Base-by-base conservation (phyloP, 2,329 filamentous ascomycete genomes). In the Calonectria ilicicola region DNA sequence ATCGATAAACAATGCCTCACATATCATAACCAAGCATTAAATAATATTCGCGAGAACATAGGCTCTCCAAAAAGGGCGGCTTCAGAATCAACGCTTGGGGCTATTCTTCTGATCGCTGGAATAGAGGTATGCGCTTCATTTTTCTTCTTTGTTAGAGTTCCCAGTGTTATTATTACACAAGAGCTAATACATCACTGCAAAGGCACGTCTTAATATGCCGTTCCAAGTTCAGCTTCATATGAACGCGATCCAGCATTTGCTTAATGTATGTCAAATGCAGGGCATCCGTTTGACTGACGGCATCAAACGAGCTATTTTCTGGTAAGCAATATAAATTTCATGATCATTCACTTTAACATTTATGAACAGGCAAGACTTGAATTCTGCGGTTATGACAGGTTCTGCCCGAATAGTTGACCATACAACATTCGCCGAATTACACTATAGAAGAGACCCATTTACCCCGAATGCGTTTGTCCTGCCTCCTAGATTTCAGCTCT, bases 231-330 rank as follows among this genome's bases (percentile, higher is more conserved):
- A 86, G 60, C 78, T 87, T 70, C 86, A 87, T 32, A 82, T 87
- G 82, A 75, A 75, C 0, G 86, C 85, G 38, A 77, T 87, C 5
- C 77, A 78, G 12, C 76, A 78, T 29, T 74, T 87, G 1, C 82
- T 87, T 12, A 64, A 78, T 2, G 51, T 83, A 0, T 85, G 83
- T 69, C 75, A 75, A 67, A 77, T 58, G 7, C 44, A 77, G 3
- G 78, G 81, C 1, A 63, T 84, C 0, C 70, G 76, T 69, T 68
- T 87, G 0, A 85, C 77, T 2, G 80, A 77, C 12, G 82, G 82
- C 0, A 86, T 87, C 6, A 87, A 87, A 72, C 83, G 85, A 2
- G 85, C 85, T 0, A 85, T 86, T 35, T 87, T 87, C 70, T 87
- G 85, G 85, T 86, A 65, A 76, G 81, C 2, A 23, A 42, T 1